Evolutionary conservation across 805 yeast species (phyloP), one percentile per base, ranked within the genome.

Genomic region (Candida glaebosa): DNA sequence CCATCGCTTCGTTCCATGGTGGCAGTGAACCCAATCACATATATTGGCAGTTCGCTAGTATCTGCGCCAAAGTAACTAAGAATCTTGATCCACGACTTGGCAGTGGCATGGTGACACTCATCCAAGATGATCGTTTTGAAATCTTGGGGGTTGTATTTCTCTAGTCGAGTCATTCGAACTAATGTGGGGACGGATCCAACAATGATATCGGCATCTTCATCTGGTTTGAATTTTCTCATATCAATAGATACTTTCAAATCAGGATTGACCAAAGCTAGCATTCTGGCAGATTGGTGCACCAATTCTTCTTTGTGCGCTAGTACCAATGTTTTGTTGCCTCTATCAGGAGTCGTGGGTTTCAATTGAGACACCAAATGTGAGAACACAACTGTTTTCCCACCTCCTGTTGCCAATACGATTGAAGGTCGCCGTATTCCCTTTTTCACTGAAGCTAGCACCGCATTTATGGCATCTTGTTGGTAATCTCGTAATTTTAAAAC

Each of bases 61-160:
- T 59, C 51, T 5, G 82, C 82, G 0, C 67, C 66, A 51, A 90
- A 87, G 52, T 86, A 71, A 3, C 67, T 57, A 39, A 87, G 57
- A 1, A 89, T 70, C 22, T 71, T 69, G 14, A 62, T 34, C 66
- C 90, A 91, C 1, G 89, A 71, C 12, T 59, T 55, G 0, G 96
- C 88, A 1, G 86, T 84, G 0, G 95, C 82, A 60, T 90, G 97
- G 56, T 90, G 98, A 31, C 96, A 95, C 58, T 90, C 98, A 61
- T 90, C 98, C 2, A 90, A 69, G 16, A 90, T 79, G 14, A 91
- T 76, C 24, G 89, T 69, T 54, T 87, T 84, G 63, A 75, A 83
- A n/a, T 77, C 76, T 2, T 41, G 37, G 0, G 90, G 83, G 41
- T 76, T 60, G 52, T 82, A 84, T 36, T 66, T 60, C 1, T 62